Base-by-base conservation (phyloP, 1,139 yeast genomes). In the Suhomyces kunorum region DNA sequence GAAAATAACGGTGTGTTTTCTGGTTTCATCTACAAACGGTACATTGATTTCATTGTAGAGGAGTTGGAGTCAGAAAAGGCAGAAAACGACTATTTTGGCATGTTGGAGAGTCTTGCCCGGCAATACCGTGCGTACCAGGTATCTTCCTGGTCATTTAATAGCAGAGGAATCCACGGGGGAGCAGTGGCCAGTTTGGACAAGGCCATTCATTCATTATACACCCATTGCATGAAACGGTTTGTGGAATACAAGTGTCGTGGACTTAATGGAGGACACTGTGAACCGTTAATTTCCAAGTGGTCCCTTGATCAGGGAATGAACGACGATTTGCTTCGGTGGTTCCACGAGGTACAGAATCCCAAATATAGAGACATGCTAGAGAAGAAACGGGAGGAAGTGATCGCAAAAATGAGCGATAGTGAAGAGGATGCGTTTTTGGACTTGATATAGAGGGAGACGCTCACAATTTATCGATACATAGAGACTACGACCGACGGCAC, bases 261-360 rank as follows among this genome's bases (percentile, higher is more conserved):
- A 5, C 58, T 61, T 7, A 47, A 45, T 25, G 55, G 61, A 24
- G 68, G 67, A 3, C 73, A 66, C 43, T 57, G 68, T 26, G 47
- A 47, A 2, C 66, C 65, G 7, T 52, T 71, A 28, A 61, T 70
- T 16, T 51, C 57, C 7, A 63, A 68, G 53, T 71, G 76, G 76
- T 48, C 66, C n/a, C 46, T 71, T 15, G 63, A 66, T 44, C 46
- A 49, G 2, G 34, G 36, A 12, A 71, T 71, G 76, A 47, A 44
- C 12, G 34, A 42, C 9, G 43, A 48, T 11, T 48, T 67, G 31
- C 42, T 39, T 9, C 30, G 28, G 6, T 65, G 67, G 63, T 58
- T 56, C 32, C 47, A 37, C 18, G 34, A 41, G 2, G 48, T 54
- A 5, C 51, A 58, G 42, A 37, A 55, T 17, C 62, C 62, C 4